Conservation (phyloP, 805 yeast species). For the Saccharomycopsis olivae region DNA sequence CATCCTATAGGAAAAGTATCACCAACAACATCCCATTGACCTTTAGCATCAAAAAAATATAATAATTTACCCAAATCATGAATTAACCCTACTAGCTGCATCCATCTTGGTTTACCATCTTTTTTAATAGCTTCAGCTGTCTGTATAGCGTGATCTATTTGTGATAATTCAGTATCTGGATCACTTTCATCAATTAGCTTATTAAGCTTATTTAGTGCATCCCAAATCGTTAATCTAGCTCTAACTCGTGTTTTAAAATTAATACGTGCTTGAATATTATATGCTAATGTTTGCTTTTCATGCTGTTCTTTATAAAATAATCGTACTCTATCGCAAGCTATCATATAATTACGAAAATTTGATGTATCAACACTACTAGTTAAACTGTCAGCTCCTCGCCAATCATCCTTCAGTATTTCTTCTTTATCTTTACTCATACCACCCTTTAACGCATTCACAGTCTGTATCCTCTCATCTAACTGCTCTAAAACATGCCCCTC, state of each 20-base stretch:
- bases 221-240: constrained; percentile 65
- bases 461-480: constrained; percentile 33
- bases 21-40: constrained; percentile 77
- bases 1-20: constrained; percentile 75
- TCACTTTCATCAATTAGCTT: constrained; percentile 60
- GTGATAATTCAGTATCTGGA: constrained; percentile 67
- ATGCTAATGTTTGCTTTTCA: constrained; percentile 59
- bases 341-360: constrained; percentile 52
- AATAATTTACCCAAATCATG: constrained; percentile 63
- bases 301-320: constrained; percentile 61
- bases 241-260: constrained; percentile 59
- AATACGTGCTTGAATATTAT: constrained; percentile 59
- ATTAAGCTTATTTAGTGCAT: constrained; percentile 51
- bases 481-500: constrained; percentile 17
- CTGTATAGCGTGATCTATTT: constrained; percentile 65
- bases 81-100: constrained; percentile 61
- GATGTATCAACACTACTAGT: constrained; percentile 25
- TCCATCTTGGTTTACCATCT: constrained; percentile 65
- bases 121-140: constrained; percentile 65
- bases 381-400: constrained; percentile 14
- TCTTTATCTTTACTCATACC: too few relatives aligned
- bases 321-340: constrained; percentile 59
- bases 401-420: too few relatives aligned
- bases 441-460: constrained; percentile 28
- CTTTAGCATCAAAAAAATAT: constrained; percentile 60